A percentile compares a stretch with the other conserved stretches of the same genome.
These are phyloP conservation scores for Dentipellis fragilis DNA, from an alignment of 768 basidiomycete species.

Conservation along the genomic window DNA sequence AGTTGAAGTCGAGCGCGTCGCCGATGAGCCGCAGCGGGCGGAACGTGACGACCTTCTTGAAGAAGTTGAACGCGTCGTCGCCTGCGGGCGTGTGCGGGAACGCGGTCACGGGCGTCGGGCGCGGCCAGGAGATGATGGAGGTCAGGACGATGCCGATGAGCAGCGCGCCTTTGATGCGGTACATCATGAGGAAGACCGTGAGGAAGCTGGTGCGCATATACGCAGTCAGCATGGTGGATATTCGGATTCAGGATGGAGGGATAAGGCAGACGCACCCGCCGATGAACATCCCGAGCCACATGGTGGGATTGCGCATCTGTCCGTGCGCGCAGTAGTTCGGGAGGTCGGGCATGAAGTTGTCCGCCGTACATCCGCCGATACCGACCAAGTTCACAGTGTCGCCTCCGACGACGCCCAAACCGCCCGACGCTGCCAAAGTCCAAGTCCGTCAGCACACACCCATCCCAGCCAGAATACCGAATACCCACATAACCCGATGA, in stretches of 20 bases:
- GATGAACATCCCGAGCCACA: slow-evolving; percentile 83
- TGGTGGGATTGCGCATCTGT: slow-evolving; percentile 63
- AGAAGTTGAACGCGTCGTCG: slow-evolving; percentile 69
- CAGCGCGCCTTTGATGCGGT: slow-evolving; percentile 76
- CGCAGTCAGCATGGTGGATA: neutral
- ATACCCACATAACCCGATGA: slow-evolving; percentile 61
- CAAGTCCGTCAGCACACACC: neutral
- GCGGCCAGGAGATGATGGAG: slow-evolving; percentile 83
- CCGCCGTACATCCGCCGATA: slow-evolving; percentile 60
- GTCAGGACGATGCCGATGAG: slow-evolving; percentile 76
- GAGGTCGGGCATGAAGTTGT: slow-evolving; percentile 35
- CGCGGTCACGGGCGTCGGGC: slow-evolving; percentile 69
- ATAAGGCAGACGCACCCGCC: slow-evolving; percentile 52
- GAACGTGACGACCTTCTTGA: slow-evolving; percentile 78
- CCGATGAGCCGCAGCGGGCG: slow-evolving; percentile 51
- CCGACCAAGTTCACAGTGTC: slow-evolving; percentile 60
- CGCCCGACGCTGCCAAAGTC: slow-evolving; percentile 38
- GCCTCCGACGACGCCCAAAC: slow-evolving; percentile 71
- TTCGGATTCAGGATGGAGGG: neutral
- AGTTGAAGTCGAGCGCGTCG: slow-evolving; percentile 42
- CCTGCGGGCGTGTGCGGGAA: slow-evolving; percentile 68
- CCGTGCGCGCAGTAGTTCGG: slow-evolving; percentile 51
- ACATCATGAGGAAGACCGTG: slow-evolving; percentile 74
- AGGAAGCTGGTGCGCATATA: slow-evolving; percentile 37
- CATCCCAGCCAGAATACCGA: neutral